A percentile compares a stretch with the other conserved stretches of the same genome.
phyloP scores from a whole-genome alignment of 352 stramenopile species.

The Phytopythium aichiense region DNA sequence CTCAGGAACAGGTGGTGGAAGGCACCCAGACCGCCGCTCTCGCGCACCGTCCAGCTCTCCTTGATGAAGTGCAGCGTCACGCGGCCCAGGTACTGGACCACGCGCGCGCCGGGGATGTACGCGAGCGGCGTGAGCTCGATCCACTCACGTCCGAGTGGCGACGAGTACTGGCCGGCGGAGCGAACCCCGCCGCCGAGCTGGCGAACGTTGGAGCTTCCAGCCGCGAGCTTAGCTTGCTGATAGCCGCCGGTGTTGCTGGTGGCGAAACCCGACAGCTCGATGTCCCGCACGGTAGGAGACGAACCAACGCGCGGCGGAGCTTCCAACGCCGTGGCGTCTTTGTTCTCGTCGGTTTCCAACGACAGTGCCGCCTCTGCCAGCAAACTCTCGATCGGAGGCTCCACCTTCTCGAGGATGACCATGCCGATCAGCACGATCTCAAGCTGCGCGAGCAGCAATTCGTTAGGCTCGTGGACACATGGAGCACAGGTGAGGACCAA shows the following conservation, averaged over 20 bases:
- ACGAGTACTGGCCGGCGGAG: slow-evolving; percentile 5
- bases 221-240: neutral
- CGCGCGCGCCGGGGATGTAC: slow-evolving; percentile 69
- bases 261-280: slow-evolving; percentile 28
- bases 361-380: slow-evolving; percentile 38
- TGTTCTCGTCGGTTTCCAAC: slow-evolving; percentile 31
- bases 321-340: slow-evolving; percentile 1
- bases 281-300: slow-evolving; percentile 24
- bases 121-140: slow-evolving; percentile 81
- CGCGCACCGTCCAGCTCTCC: slow-evolving; percentile 86
- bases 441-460: slow-evolving; percentile 37
- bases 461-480: too few relatives aligned
- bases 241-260: neutral
- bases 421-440: slow-evolving; percentile 84
- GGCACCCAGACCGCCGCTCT: slow-evolving; percentile 76
- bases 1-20: slow-evolving; percentile 89
- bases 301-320: neutral
- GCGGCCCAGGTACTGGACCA: slow-evolving; percentile 74
- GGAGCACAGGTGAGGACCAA: too few relatives aligned
- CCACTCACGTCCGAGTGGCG: slow-evolving; percentile 58
- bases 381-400: slow-evolving; percentile 42
- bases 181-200: neutral
- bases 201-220: neutral
- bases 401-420: slow-evolving; percentile 59
- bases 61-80: slow-evolving; percentile 91